These are phyloP conservation scores for Aspergillus campestris DNA, from an alignment of 495 filamentous ascomycete species.

Conservation along the genomic window DNA sequence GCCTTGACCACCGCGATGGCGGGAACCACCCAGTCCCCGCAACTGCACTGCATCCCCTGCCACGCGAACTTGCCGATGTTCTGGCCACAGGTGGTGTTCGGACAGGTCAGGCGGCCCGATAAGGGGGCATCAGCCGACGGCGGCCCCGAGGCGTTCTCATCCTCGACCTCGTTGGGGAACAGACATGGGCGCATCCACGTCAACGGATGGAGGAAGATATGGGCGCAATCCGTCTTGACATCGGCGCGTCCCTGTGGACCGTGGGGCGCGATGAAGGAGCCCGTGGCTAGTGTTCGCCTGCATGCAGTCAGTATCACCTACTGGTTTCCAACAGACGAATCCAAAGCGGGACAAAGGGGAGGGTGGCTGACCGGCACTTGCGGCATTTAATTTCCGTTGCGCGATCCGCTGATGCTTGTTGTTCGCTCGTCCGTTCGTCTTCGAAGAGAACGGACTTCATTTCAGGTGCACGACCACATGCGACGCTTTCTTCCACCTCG, in stretches of 20 bases:
- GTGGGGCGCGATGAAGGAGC: slow-evolving; percentile 53
- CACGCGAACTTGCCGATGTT: slow-evolving; percentile 91
- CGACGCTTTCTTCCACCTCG: slow-evolving; percentile 65
- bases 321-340: neutral
- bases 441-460: slow-evolving; percentile 71
- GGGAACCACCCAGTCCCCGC: slow-evolving; percentile 84
- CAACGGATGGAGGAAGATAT: slow-evolving; percentile 82
- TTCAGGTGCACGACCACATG: slow-evolving; percentile 62
- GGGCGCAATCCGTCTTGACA: slow-evolving; percentile 50
- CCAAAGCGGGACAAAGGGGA: neutral
- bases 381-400: slow-evolving; percentile 51
- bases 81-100: slow-evolving; percentile 61
- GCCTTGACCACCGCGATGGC: slow-evolving; percentile 76
- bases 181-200: slow-evolving; percentile 88
- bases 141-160: slow-evolving; percentile 7
- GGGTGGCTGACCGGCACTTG: slow-evolving; percentile 48
- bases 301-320: neutral
- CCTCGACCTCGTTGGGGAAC: slow-evolving; percentile 20
- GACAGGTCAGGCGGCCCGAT: slow-evolving; percentile 76
- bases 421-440: slow-evolving; percentile 51
- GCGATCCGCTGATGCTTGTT: slow-evolving; percentile 13
- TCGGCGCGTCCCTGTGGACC: slow-evolving; percentile 18
- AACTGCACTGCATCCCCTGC: slow-evolving; percentile 91
- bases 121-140: slow-evolving; percentile 52
- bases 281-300: slow-evolving; percentile 56